Conservation (phyloP, 345 rosid species). For the Salix udensis region DNA sequence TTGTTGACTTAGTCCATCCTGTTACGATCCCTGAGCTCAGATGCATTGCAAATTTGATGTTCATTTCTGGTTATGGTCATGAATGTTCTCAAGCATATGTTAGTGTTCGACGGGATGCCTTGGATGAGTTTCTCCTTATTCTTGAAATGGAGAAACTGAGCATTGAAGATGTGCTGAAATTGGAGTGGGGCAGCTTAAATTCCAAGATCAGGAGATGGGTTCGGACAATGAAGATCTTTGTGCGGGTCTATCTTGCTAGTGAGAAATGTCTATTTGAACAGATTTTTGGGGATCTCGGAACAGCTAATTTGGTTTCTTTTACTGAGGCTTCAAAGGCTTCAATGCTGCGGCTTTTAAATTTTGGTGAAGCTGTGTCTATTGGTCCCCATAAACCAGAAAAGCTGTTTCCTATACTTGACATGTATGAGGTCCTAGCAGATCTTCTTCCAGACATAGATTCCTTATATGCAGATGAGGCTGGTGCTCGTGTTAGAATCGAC, state of each 20-base stretch:
- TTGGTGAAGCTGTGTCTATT: constrained; percentile 78
- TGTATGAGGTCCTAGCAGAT: constrained; percentile 73
- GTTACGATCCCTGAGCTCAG: constrained; percentile 62
- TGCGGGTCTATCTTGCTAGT: constrained; percentile 64
- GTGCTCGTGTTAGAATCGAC: constrained; percentile 49
- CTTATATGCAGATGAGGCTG: constrained; percentile 45
- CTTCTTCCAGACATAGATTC: constrained; percentile 60
- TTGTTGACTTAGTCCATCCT: constrained; percentile 64
- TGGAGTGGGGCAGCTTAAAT: constrained; percentile 74
- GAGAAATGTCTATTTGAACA: constrained; percentile 66
- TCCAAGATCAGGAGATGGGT: constrained; percentile 89
- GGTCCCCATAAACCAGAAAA: constrained; percentile 78
- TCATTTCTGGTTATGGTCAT: constrained; percentile 52
- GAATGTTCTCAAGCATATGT: constrained; percentile 77
- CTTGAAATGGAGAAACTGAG: constrained; percentile 81
- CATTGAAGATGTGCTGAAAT: constrained; percentile 73
- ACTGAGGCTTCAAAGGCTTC: constrained; percentile 72
- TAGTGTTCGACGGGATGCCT: constrained; percentile 56
- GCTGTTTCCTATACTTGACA: constrained; percentile 62
- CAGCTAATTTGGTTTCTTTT: constrained; percentile 45
- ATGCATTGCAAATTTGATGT: constrained; percentile 65
- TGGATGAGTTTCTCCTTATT: constrained; percentile 69
- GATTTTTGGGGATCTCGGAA: constrained; percentile 52
- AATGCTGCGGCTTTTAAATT: constrained; percentile 69
- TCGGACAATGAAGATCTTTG: constrained; percentile 55